These are phyloP conservation scores for Colletotrichum lentis DNA, from an alignment of 2,329 filamentous ascomycete genomes.

Conservation along the genomic window DNA sequence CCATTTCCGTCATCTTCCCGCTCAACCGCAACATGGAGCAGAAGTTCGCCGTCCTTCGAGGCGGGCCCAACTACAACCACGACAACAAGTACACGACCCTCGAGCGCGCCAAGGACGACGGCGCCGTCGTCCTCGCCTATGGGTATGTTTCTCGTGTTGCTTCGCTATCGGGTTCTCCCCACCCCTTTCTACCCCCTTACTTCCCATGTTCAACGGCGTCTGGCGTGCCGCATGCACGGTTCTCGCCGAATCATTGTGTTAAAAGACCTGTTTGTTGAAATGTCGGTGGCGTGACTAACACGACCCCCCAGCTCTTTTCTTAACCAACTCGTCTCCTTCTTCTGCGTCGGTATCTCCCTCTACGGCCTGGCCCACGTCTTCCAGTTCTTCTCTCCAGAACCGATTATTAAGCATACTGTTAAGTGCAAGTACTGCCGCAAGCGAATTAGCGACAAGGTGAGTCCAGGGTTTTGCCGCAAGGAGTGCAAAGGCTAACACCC, in stretches of 20 bases:
- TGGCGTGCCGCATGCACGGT: background rate
- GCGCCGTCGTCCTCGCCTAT: slow-evolving; percentile 76
- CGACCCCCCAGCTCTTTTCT: slow-evolving; percentile 61
- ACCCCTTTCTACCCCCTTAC: background rate
- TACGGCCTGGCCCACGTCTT: slow-evolving; percentile 72
- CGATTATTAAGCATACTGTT: slow-evolving; percentile 74
- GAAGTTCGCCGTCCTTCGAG: slow-evolving; percentile 73
- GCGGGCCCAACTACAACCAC: slow-evolving; percentile 62
- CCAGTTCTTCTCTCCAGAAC: slow-evolving; percentile 67
- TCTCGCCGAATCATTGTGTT: too few species aligned
- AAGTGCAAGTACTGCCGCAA: slow-evolving; percentile 75
- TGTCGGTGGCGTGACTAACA: background rate
- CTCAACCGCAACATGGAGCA: slow-evolving; percentile 76
- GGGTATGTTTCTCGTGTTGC: slow-evolving; percentile 57
- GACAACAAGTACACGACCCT: slow-evolving; percentile 73
- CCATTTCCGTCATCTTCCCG: slow-evolving; percentile 73
- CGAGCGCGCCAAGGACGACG: slow-evolving; percentile 72
- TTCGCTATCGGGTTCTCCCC: background rate
- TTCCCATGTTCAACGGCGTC: background rate
- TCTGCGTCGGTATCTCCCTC: slow-evolving; percentile 70
- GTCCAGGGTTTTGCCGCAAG: slow-evolving; percentile 28
- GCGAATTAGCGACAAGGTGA: slow-evolving; percentile 68
- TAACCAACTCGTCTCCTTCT: slow-evolving; percentile 71
- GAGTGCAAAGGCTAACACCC: background rate
- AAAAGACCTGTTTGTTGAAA: too few species aligned